Evolutionary conservation across 495 filamentous ascomycete genomes (phyloP).

Genomic region (Aspergillus hancockii): DNA sequence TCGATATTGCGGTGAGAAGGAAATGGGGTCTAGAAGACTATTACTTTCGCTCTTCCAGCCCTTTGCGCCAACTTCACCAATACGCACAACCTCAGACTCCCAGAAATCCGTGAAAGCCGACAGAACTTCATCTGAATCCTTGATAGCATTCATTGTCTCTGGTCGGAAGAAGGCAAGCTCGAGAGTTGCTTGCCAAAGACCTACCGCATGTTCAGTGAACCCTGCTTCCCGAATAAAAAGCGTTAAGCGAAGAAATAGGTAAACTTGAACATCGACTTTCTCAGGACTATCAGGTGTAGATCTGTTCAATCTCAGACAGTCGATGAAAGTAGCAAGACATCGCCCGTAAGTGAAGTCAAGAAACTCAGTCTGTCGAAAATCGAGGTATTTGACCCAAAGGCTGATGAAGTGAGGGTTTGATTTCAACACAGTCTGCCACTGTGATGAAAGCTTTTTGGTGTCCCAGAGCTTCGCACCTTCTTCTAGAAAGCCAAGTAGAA

Average conservation of each 20-base stretch:
- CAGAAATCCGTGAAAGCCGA: slow-evolving; percentile 73
- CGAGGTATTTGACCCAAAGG: slow-evolving; percentile 74
- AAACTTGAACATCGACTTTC: slow-evolving; percentile 55
- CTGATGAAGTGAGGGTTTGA: slow-evolving; percentile 57
- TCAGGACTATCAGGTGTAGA: slow-evolving; percentile 23
- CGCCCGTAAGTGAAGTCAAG: slow-evolving; percentile 67
- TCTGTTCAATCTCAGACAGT: slow-evolving; percentile 55
- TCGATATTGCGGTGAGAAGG: slow-evolving; percentile 15
- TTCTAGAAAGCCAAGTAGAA: slow-evolving; percentile 68
- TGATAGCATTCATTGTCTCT: slow-evolving; percentile 8
- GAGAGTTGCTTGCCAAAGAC: slow-evolving; percentile 80
- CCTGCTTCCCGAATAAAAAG: slow-evolving; percentile 77
- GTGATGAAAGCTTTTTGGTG: slow-evolving; percentile 53
- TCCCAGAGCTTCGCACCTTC: slow-evolving; percentile 77
- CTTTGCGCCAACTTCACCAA: slow-evolving; percentile 70
- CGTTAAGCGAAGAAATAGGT: slow-evolving; percentile 74
- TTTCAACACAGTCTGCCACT: slow-evolving; percentile 64
- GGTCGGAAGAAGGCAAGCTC: slow-evolving; percentile 71
- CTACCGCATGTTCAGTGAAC: slow-evolving; percentile 73
- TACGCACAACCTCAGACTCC: slow-evolving; percentile 79
- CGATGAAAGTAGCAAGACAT: slow-evolving; percentile 54
- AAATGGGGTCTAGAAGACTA: slow-evolving; percentile 22
- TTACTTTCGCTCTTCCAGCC: slow-evolving; percentile 60
- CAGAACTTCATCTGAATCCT: slow-evolving; percentile 22
- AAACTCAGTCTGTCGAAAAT: slow-evolving; percentile 73